These are phyloP conservation scores for Cyberlindnera bimundalis DNA, from an alignment of 805 yeast species.

Conservation along the genomic window DNA sequence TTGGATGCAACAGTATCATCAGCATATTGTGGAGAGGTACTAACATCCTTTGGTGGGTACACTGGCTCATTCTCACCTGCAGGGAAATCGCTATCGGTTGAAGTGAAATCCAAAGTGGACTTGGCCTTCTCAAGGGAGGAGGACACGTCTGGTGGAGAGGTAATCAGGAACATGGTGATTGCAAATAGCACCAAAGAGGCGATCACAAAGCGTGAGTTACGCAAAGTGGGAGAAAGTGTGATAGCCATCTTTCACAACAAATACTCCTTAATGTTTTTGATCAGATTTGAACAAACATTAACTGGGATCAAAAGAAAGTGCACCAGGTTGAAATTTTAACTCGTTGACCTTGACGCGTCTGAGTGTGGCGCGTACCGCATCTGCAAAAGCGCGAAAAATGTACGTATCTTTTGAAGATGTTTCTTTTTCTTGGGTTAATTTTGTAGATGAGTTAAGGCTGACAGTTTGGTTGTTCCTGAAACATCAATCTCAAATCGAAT, in stretches of 20 bases:
- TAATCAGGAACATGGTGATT: conserved; percentile 46
- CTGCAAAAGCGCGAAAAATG: no score
- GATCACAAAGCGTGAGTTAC: conserved; percentile 50
- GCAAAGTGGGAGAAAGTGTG: conserved; percentile 24
- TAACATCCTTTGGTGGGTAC: conserved; percentile 14
- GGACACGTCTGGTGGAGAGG: conserved; percentile 39
- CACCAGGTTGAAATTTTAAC: background rate
- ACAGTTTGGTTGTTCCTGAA: no score
- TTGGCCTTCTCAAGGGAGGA: conserved; percentile 31
- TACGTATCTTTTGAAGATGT: no score
- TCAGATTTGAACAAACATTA: no score
- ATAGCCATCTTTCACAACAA: conserved; percentile 4
- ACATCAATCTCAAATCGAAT: no score
- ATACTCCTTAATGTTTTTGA: no score
- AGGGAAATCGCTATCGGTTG: background rate
- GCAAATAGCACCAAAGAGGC: conserved; percentile 49
- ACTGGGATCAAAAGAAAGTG: background rate
- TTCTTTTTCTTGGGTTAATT: no score
- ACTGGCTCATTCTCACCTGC: conserved; percentile 5
- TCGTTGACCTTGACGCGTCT: background rate
- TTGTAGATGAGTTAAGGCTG: no score
- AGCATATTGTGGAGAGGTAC: conserved; percentile 26
- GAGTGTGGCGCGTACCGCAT: background rate
- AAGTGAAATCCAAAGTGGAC: conserved; percentile 13
- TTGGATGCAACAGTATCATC: conserved; percentile 24